Evolutionary conservation across 1,139 yeast genomes (phyloP).

Genomic region (Suhomyces guaymorum): DNA sequence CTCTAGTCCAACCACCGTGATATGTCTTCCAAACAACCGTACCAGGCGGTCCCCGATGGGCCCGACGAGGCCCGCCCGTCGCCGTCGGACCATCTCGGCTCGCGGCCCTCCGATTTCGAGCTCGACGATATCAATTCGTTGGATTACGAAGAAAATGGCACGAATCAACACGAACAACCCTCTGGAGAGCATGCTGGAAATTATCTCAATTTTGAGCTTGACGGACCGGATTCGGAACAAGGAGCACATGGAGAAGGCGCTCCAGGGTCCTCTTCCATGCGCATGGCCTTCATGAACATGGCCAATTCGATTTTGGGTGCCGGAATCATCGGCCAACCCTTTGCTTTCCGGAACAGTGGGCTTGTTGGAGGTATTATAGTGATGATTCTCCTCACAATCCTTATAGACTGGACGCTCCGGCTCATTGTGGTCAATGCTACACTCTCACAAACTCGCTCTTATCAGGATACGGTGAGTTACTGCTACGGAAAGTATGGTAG

Average conservation of each 20-base stretch:
- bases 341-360: constrained; percentile 82
- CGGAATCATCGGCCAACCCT: constrained; percentile 92
- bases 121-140: constrained; percentile 18
- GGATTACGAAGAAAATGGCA: constrained; percentile 14
- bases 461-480: constrained; percentile 80
- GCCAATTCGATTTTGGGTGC: constrained; percentile 94
- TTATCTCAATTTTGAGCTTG: too few species aligned
- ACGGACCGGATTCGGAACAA: too few species aligned
- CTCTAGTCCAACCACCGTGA: not conserved
- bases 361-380: constrained; percentile 69
- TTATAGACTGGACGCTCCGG: constrained; percentile 85
- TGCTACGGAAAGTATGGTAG: constrained; percentile 80
- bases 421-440: constrained; percentile 83
- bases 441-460: constrained; percentile 71
- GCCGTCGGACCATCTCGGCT: too few species aligned
- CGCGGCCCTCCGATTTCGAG: constrained; percentile 32
- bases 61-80: constrained; percentile 1
- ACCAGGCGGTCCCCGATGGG: constrained; percentile 9
- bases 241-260: too few species aligned
- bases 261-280: constrained; percentile 54
- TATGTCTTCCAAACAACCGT: constrained; percentile 5
- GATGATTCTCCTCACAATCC: constrained; percentile 57
- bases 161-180: too few species aligned
- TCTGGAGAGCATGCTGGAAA: too few species aligned
- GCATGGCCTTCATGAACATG: constrained; percentile 96